These are phyloP conservation scores for Barnettozyma wickerhamii DNA, from an alignment of 805 yeast genomes.

Conservation along the genomic window DNA sequence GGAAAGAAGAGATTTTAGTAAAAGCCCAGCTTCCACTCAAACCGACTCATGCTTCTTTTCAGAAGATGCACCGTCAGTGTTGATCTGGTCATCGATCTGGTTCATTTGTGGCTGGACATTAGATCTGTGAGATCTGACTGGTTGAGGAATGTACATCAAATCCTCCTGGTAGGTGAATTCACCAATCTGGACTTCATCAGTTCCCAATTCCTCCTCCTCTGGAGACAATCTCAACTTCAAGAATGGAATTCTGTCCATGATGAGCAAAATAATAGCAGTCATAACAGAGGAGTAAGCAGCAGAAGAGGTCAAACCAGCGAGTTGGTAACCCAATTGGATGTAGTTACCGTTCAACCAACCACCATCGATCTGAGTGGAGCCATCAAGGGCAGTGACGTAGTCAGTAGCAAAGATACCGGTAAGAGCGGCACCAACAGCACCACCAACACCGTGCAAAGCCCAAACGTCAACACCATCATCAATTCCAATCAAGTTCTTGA, in stretches of 20 bases:
- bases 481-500: conserved; percentile 64
- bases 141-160: conserved; percentile 68
- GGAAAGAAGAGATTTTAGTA: neutral
- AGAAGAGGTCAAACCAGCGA: conserved; percentile 70
- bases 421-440: conserved; percentile 73
- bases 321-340: conserved; percentile 81
- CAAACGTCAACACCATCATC: conserved; percentile 96
- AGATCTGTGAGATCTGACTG: conserved; percentile 56
- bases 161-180: conserved; percentile 75
- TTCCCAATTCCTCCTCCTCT: conserved; percentile 85
- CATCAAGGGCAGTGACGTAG: conserved; percentile 83
- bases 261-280: conserved; percentile 61
- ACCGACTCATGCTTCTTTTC: conserved; percentile 4
- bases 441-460: conserved; percentile 93
- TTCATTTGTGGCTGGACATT: conserved; percentile 24
- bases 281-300: conserved; percentile 73
- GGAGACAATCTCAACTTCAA: conserved; percentile 76
- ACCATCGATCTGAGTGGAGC: conserved; percentile 60
- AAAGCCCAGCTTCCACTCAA: neutral
- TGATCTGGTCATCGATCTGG: conserved; percentile 32
- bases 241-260: conserved; percentile 74
- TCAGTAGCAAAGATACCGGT: conserved; percentile 94
- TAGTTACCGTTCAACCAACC: conserved; percentile 88
- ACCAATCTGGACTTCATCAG: conserved; percentile 88
- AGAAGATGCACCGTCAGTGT: conserved; percentile 6